Base-by-base conservation (phyloP, 2,329 filamentous ascomycete species). In the Clarireedia homoeocarpa region DNA sequence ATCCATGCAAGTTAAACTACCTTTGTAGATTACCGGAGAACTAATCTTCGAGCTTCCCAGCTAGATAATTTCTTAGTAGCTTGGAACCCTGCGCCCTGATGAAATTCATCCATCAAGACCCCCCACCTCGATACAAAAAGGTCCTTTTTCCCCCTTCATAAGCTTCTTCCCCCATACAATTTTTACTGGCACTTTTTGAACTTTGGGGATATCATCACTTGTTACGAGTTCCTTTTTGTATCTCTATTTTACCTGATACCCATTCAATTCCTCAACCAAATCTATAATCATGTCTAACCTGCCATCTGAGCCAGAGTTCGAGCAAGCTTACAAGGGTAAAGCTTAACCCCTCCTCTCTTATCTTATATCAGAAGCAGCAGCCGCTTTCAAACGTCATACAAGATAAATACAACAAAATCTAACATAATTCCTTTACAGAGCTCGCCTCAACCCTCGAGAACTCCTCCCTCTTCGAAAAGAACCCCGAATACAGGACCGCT, bases 321-420 rank as follows among this genome's bases (percentile, higher is more conserved):
- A 96, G 84, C 92, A 97, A 83, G 92, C 92, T 70, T 95, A 95
- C 84, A 89, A 91, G 74, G 90, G 90, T 95, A 77, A 34, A 70
- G 80, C 72, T 51, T 51, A 26, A 24, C 34, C 46, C 49, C n/a
- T 14, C 24, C 23, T 15, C n/a, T 42, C 5, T 23, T 46, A 6
- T 20, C 42, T 45, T 46, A 6, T 24, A 2, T 3, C 5, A 23
- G 42, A 20, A 20, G 20, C 20, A 20, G 20, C 20, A 20, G 20
- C 20, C 2, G 20, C 20, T 3, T 20, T 20, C 20, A 2, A 20
- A 20, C 12, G 23, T 46, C 17, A 6, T 27, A 14, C 24, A 17
- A 3, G 7, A n/a, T n/a, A 12, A 51, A 6, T 17, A 6, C n/a
- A 27, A 10, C 45, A n/a, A 20, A 51, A 42, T 7, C 57, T 58